Evolutionary conservation across 306 rosid species (phyloP).

Genomic region (Begonia loranthoides): DNA sequence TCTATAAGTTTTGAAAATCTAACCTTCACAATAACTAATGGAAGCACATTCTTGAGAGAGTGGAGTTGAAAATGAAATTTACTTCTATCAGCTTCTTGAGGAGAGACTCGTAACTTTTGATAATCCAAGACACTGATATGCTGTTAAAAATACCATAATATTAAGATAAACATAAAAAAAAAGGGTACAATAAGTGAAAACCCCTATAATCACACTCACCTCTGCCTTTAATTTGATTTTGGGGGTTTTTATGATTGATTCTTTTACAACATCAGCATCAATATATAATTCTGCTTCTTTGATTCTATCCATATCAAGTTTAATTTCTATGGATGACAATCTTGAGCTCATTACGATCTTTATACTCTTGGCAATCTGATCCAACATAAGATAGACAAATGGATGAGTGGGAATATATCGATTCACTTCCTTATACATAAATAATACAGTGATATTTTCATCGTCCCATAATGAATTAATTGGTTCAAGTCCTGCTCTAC

Average conservation of each 20-base stretch:
- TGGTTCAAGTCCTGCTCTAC: not conserved
- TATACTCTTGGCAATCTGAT: constrained; percentile 72
- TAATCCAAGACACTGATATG: constrained; percentile 50
- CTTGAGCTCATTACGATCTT: constrained; percentile 43
- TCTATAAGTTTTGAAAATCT: constrained; percentile 6
- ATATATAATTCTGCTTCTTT: constrained; percentile 44
- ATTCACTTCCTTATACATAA: not conserved
- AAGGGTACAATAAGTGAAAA: constrained; percentile 10
- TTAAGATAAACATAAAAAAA: constrained; percentile 14
- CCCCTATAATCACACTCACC: constrained; percentile 24
- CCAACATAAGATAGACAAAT: not conserved
- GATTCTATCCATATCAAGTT: constrained; percentile 64
- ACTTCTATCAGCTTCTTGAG: constrained; percentile 44
- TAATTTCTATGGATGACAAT: constrained; percentile 38
- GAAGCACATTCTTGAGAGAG: constrained; percentile 54
- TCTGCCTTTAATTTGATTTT: constrained; percentile 66
- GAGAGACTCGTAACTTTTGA: constrained; percentile 47
- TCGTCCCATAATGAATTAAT: too few species aligned
- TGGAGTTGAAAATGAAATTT: constrained; percentile 64
- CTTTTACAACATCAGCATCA: constrained; percentile 60
- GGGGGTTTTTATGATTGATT: constrained; percentile 53
- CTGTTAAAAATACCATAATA: constrained; percentile 29
- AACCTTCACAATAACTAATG: constrained; percentile 67
- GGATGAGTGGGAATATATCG: constrained; percentile 5
- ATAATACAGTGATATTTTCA: not conserved